Evolutionary conservation across 352 stramenopile genomes (phyloP).

Genomic region (Plasmopara halstedii): DNA sequence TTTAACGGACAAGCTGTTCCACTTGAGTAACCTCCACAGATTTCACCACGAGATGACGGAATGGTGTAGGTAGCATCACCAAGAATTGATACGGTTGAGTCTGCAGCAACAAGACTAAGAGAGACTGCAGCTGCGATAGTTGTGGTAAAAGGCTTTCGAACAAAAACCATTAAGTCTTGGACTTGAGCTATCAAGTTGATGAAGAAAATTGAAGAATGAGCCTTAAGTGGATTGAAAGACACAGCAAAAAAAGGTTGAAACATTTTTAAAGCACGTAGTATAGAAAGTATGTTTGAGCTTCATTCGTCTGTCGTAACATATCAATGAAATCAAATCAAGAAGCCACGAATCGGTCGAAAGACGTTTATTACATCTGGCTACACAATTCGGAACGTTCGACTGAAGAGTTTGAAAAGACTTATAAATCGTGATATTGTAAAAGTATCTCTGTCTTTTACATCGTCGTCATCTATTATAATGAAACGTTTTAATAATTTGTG

Average conservation of each 20-base stretch:
- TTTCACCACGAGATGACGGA: slow-evolving; percentile 5
- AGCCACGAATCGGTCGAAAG: too few species aligned
- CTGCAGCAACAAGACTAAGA: slow-evolving; percentile 9
- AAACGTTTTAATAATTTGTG: too few species aligned
- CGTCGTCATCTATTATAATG: too few species aligned
- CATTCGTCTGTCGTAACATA: too few species aligned
- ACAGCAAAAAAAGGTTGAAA: too few species aligned
- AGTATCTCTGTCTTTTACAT: too few species aligned
- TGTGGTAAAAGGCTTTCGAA: slow-evolving; percentile 18
- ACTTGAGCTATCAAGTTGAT: slow-evolving; percentile 20
- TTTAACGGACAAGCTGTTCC: slow-evolving; percentile 25
- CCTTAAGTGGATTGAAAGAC: neutral
- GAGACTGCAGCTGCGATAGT: slow-evolving; percentile 12
- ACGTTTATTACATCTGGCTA: neutral
- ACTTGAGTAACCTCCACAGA: slow-evolving; percentile 14
- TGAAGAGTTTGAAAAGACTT: neutral
- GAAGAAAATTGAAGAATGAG: slow-evolving; percentile 25
- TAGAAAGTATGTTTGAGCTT: too few species aligned
- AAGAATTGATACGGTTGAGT: slow-evolving; percentile 25
- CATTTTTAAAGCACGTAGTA: too few species aligned
- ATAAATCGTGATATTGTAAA: neutral
- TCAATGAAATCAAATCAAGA: too few species aligned
- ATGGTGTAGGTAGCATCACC: slow-evolving; percentile 34
- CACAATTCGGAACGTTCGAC: neutral
- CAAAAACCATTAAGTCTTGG: slow-evolving; percentile 19